These are phyloP conservation scores for Boletus tomentosulus DNA, from an alignment of 768 basidiomycete species.

Conservation along the genomic window DNA sequence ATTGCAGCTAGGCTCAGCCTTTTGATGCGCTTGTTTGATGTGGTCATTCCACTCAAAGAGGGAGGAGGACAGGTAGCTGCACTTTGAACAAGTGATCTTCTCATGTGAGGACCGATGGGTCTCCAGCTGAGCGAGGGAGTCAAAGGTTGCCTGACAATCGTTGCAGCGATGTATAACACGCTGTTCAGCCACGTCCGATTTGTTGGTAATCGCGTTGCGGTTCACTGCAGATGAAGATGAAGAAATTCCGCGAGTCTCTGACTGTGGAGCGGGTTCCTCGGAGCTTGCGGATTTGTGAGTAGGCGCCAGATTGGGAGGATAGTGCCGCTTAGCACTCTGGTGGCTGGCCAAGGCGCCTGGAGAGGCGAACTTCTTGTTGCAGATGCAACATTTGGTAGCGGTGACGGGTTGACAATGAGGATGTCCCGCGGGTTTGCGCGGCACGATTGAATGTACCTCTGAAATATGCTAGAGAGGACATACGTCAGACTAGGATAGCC, in stretches of 20 bases:
- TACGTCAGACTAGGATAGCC: slow-evolving; percentile 4
- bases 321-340: slow-evolving; percentile 23
- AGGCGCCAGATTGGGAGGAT: slow-evolving; percentile 6
- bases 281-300: slow-evolving; percentile 1
- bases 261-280: slow-evolving; percentile 1
- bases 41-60: slow-evolving; percentile 28
- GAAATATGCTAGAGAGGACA: slow-evolving; percentile 21
- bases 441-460: slow-evolving; percentile 9
- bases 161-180: slow-evolving; percentile 12
- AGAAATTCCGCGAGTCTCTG: slow-evolving; percentile 3
- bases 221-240: background rate
- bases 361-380: slow-evolving; percentile 25
- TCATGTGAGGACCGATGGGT: slow-evolving; percentile 17
- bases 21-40: slow-evolving; percentile 20
- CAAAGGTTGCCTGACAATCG: slow-evolving; percentile 18
- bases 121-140: slow-evolving; percentile 17
- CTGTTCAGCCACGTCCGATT: slow-evolving; percentile 1
- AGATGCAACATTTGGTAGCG: slow-evolving; percentile 20
- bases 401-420: slow-evolving; percentile 3
- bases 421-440: background rate
- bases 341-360: slow-evolving; percentile 14
- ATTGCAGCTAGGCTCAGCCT: background rate
- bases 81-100: slow-evolving; percentile 25
- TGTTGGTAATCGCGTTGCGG: background rate
- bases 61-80: slow-evolving; percentile 16